Evolutionary conservation across 352 stramenopile genomes (phyloP).

Genomic region (Phytophthora kernoviae): DNA sequence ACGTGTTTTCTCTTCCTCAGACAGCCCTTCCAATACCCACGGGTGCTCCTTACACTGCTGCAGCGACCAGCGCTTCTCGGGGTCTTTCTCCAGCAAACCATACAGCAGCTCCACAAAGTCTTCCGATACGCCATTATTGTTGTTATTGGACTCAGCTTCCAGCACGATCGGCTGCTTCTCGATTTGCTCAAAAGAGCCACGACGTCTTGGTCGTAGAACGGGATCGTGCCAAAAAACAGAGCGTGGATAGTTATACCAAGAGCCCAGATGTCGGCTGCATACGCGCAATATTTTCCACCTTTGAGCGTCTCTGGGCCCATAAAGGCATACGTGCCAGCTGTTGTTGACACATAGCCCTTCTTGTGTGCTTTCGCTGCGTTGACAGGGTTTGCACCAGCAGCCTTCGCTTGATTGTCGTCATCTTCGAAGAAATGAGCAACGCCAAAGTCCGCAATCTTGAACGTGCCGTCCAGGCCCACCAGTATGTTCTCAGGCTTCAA

Average conservation of each 20-base stretch:
- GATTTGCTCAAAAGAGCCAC: conserved; percentile 86
- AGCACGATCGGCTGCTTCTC: conserved; percentile 59
- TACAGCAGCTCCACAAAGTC: conserved; percentile 52
- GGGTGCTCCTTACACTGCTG: conserved; percentile 69
- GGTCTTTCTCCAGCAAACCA: conserved; percentile 77
- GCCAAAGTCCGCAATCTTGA: conserved; percentile 88
- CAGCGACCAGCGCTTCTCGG: conserved; percentile 71
- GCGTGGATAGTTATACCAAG: conserved; percentile 86
- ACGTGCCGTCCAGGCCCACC: conserved; percentile 62
- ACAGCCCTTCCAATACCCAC: conserved; percentile 69
- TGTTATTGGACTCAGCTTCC: conserved; percentile 30
- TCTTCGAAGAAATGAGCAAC: conserved; percentile 86
- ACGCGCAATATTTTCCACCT: conserved; percentile 79
- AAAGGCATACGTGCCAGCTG: conserved; percentile 85
- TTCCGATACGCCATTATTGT: conserved; percentile 31
- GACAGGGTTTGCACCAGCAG: not conserved
- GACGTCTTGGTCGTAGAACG: conserved; percentile 86
- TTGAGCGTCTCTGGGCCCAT: conserved; percentile 86
- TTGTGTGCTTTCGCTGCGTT: conserved; percentile 38
- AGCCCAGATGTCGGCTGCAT: conserved; percentile 87
- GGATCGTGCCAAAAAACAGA: conserved; percentile 77
- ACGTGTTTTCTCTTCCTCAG: conserved; percentile 43
- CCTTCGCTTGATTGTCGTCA: conserved; percentile 36
- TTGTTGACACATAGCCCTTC: conserved; percentile 79
- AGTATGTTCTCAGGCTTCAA: conserved; percentile 89